These are phyloP conservation scores for Heliocybe sulcata DNA, from an alignment of 1,284 basidiomycete genomes.

Conservation along the genomic window DNA sequence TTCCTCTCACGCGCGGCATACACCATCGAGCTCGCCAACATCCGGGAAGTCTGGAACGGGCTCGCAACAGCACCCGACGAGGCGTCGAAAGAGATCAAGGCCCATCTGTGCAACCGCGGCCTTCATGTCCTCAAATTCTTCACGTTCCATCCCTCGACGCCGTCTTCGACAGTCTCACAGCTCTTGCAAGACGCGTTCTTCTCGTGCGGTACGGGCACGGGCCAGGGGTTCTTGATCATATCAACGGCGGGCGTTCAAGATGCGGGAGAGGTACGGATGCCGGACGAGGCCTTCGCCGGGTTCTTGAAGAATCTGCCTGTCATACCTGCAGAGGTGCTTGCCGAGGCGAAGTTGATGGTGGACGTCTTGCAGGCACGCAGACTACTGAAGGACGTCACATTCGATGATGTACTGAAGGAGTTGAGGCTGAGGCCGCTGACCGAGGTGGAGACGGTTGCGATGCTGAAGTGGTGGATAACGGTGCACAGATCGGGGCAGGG, in stretches of 20 bases:
- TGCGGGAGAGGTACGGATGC: conserved; percentile 70
- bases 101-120: conserved; percentile 54
- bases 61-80: conserved; percentile 20
- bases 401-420: conserved; percentile 83
- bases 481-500: conserved; percentile 21
- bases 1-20: conserved; percentile 81
- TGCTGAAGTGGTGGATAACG: conserved; percentile 84
- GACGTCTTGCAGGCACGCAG: conserved; percentile 57
- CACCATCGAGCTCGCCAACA: conserved; percentile 72
- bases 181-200: conserved; percentile 84
- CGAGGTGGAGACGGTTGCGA: conserved; percentile 74
- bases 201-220: conserved; percentile 33
- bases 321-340: conserved; percentile 61
- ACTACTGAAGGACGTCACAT: conserved; percentile 77
- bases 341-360: conserved; percentile 61
- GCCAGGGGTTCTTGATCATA: conserved; percentile 60
- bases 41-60: conserved; percentile 45
- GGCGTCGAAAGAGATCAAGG: conserved; percentile 34
- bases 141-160: conserved; percentile 83
- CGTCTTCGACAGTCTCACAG: conserved; percentile 79
- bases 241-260: conserved; percentile 75
- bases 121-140: conserved; percentile 88
- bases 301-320: conserved; percentile 84
- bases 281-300: conserved; percentile 64
- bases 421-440: conserved; percentile 67